phyloP scores from a whole-genome alignment of 257 asterid genomes.

The Linaria vulgaris region DNA sequence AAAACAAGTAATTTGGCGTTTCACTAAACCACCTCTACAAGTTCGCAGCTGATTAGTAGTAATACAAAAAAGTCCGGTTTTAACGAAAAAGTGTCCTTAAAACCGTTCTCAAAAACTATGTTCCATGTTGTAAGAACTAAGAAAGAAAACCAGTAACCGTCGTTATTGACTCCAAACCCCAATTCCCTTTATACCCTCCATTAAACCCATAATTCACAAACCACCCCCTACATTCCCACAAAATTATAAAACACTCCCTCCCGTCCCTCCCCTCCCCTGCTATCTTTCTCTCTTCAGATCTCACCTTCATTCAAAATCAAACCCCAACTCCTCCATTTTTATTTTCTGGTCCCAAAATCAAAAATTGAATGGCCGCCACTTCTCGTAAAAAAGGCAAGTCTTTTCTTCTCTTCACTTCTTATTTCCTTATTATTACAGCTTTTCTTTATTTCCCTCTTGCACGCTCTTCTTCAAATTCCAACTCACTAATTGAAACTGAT shows the following conservation, averaged over 20 bases:
- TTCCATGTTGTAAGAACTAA: slow-evolving; percentile 20
- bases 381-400: slow-evolving; percentile 48
- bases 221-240: slow-evolving; percentile 11
- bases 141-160: slow-evolving; percentile 32
- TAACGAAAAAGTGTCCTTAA: too few relatives aligned
- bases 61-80: too few relatives aligned
- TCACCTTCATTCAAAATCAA: slow-evolving; percentile 30
- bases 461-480: slow-evolving; percentile 32
- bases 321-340: not conserved
- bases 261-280: slow-evolving; percentile 17
- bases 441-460: slow-evolving; percentile 45
- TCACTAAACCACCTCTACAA: too few relatives aligned
- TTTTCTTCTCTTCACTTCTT: slow-evolving; percentile 19
- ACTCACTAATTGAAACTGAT: slow-evolving; percentile 27
- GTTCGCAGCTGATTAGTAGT: too few relatives aligned
- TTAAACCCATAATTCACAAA: slow-evolving; percentile 9
- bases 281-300: slow-evolving; percentile 37
- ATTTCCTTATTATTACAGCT: slow-evolving; percentile 27
- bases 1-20: too few relatives aligned
- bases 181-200: slow-evolving; percentile 19
- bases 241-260: slow-evolving; percentile 30
- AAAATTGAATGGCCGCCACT: slow-evolving; percentile 45
- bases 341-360: slow-evolving; percentile 9
- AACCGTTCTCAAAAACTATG: slow-evolving; percentile 13
- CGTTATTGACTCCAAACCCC: slow-evolving; percentile 18